phyloP scores from a whole-genome alignment of 345 rosid species.

The Heritiera littoralis region DNA sequence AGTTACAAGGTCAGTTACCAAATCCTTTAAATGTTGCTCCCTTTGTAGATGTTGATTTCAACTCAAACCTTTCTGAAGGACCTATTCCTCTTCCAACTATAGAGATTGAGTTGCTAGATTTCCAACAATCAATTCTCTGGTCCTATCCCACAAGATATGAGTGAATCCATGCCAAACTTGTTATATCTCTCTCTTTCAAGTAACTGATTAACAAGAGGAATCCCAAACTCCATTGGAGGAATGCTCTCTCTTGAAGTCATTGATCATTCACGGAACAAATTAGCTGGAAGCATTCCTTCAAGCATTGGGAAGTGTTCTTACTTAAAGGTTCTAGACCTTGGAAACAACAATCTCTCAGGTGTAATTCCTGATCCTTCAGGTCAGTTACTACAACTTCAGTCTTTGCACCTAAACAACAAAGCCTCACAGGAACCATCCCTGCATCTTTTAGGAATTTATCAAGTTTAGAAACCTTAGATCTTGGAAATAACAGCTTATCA shows the following conservation, averaged over 20 bases:
- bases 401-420: constrained; percentile 36
- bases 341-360: constrained; percentile 37
- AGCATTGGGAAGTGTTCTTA: constrained; percentile 30
- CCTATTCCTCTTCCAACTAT: constrained; percentile 28
- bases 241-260: constrained; percentile 34
- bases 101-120: constrained; percentile 27
- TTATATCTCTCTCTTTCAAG: constrained; percentile 32
- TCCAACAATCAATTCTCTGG: constrained; percentile 39
- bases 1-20: constrained; percentile 34
- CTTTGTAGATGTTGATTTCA: constrained; percentile 38
- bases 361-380: constrained; percentile 36
- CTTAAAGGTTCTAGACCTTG: constrained; percentile 33
- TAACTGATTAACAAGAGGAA: constrained; percentile 33
- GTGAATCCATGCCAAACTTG: constrained; percentile 31
- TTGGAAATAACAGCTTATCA: constrained; percentile 36
- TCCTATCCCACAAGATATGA: constrained; percentile 25
- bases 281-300: constrained; percentile 37
- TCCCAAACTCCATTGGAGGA: constrained; percentile 41
- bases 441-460: constrained; percentile 34
- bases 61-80: constrained; percentile 34
- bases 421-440: constrained; percentile 36
- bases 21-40: constrained; percentile 20
- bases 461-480: constrained; percentile 40
- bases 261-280: constrained; percentile 38
- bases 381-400: constrained; percentile 27